These are phyloP conservation scores for Lipomyces starkeyi DNA, from an alignment of 805 yeast species.

Conservation along the genomic window DNA sequence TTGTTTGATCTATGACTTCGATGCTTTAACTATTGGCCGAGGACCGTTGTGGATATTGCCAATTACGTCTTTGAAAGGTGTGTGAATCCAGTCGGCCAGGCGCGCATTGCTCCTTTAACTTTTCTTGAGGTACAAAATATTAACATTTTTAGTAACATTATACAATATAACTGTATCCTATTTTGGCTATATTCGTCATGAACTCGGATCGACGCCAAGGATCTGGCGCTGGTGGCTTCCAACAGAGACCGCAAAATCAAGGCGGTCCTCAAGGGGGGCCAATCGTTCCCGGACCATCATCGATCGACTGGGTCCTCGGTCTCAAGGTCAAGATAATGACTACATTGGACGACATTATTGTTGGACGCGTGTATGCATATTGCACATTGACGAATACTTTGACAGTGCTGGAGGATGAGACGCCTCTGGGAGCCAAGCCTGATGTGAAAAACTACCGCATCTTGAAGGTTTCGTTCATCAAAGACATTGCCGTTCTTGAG, in stretches of 20 bases:
- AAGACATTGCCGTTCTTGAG: conserved; percentile 55
- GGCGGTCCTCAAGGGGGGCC: conserved; percentile 4
- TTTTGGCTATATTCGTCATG: not conserved
- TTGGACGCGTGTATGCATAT: conserved; percentile 70
- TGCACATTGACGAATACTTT: conserved; percentile 56
- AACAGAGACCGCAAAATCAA: conserved; percentile 6
- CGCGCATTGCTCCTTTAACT: not conserved
- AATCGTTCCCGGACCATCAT: not conserved
- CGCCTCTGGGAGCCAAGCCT: conserved; percentile 32
- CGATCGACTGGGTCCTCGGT: conserved; percentile 32
- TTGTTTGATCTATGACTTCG: not conserved
- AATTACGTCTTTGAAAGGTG: not conserved
- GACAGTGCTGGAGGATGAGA: conserved; percentile 45
- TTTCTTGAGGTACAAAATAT: too few species aligned
- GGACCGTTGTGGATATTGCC: not conserved
- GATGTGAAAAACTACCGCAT: conserved; percentile 52
- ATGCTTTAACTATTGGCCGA: conserved; percentile 1
- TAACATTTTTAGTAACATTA: not conserved
- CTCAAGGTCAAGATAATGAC: conserved; percentile 65
- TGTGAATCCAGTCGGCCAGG: not conserved
- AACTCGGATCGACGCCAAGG: conserved; percentile 6
- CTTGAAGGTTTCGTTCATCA: conserved; percentile 63
- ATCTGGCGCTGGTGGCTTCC: conserved; percentile 3
- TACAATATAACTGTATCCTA: not conserved
- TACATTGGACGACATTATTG: conserved; percentile 58